A percentile compares a stretch with the other conserved stretches of the same genome.
Evolutionary conservation across 306 rosid species (phyloP).

Genomic region (Glycine tomentella): DNA sequence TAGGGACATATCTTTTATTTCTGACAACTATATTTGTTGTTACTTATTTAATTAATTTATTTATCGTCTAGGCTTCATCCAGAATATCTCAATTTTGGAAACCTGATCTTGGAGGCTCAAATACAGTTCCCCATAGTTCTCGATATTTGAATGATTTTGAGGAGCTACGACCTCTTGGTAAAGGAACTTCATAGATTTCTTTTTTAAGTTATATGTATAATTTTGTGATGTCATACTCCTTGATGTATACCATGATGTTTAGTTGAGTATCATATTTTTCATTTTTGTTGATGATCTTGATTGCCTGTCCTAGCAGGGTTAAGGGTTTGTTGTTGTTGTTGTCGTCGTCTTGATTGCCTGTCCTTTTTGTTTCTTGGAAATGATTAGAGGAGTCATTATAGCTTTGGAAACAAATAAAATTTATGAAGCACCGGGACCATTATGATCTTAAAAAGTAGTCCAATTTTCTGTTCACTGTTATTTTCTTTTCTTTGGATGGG

Average conservation of each 20-base stretch:
- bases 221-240: conserved; percentile 27
- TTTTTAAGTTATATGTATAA: conserved; percentile 23
- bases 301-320: neutral
- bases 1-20: conserved; percentile 21
- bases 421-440: neutral
- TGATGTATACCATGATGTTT: conserved; percentile 35
- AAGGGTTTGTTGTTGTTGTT: no score
- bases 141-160: conserved; percentile 95
- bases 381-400: neutral
- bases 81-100: conserved; percentile 79
- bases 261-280: conserved; percentile 10
- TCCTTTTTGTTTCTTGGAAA: conserved; percentile 35
- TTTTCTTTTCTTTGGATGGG: conserved; percentile 35
- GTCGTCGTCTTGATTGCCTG: neutral
- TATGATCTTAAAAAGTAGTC: conserved; percentile 18
- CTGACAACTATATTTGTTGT: conserved; percentile 26
- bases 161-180: conserved; percentile 92
- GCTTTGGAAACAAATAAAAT: conserved; percentile 32
- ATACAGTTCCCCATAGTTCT: conserved; percentile 69
- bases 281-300: conserved; percentile 18
- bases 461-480: conserved; percentile 5
- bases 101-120: conserved; percentile 72
- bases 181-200: conserved; percentile 41
- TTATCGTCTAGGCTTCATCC: conserved; percentile 69
- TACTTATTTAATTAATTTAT: conserved; percentile 20